These are phyloP conservation scores for Hypoxylon fragiforme DNA, from an alignment of 495 filamentous ascomycete genomes.

Conservation along the genomic window DNA sequence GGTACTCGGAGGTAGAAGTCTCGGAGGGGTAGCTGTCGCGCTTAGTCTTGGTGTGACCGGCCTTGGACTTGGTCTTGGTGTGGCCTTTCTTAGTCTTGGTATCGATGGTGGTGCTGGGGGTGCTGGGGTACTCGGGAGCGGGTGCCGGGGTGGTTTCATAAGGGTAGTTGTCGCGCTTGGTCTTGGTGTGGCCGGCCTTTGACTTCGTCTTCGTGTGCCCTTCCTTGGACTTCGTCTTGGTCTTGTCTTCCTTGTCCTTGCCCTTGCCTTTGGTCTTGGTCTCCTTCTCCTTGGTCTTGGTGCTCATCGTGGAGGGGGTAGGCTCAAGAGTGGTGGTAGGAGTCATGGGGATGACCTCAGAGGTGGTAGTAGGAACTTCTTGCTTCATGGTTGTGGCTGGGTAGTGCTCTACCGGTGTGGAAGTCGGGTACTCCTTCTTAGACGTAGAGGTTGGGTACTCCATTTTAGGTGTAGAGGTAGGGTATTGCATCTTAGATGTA, in stretches of 20 bases:
- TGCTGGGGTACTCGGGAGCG: background rate
- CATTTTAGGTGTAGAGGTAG: too few species aligned
- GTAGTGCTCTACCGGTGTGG: slow-evolving; percentile 5
- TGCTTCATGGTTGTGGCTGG: background rate
- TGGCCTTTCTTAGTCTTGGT: too few species aligned
- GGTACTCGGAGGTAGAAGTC: too few species aligned
- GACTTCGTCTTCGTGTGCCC: slow-evolving; percentile 7
- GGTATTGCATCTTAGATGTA: too few species aligned
- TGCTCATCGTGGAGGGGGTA: background rate
- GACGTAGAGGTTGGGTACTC: background rate
- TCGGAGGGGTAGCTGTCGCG: too few species aligned
- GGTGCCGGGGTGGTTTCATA: background rate
- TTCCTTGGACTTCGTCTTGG: slow-evolving; percentile 7
- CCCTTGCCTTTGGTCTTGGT: background rate
- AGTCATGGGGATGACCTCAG: background rate
- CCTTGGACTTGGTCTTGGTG: too few species aligned
- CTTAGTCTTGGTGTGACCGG: too few species aligned
- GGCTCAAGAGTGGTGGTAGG: slow-evolving; percentile 1
- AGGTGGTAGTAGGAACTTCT: slow-evolving; percentile 1
- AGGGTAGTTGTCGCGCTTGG: slow-evolving; percentile 15
- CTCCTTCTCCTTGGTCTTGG: background rate
- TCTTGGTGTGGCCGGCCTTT: slow-evolving; percentile 2
- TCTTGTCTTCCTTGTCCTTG: background rate
- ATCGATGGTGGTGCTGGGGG: too few species aligned
- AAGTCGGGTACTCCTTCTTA: slow-evolving; percentile 3